Evolutionary conservation across 257 asterid species (phyloP).

Genomic region (Fraxinus quadrangulata): DNA sequence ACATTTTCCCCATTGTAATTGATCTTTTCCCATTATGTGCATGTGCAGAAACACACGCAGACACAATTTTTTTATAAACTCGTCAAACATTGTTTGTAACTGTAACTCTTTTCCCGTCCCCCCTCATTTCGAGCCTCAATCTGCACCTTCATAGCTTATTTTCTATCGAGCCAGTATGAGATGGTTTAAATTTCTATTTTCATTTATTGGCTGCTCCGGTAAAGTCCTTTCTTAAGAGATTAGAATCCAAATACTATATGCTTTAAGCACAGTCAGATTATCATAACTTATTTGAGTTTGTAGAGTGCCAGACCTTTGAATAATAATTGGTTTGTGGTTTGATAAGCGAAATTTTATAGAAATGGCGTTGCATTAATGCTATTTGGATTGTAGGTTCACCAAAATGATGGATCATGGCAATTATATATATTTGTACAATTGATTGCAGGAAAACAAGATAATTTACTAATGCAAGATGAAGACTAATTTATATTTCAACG

Average conservation of each 20-base stretch:
- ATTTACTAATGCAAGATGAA: slow-evolving; percentile 15
- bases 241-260: background rate
- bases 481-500: background rate
- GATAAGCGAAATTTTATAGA: slow-evolving; percentile 4
- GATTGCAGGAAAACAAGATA: slow-evolving; percentile 1
- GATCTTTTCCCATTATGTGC: slow-evolving; percentile 11
- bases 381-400: slow-evolving; percentile 8
- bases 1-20: slow-evolving; percentile 2
- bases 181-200: slow-evolving; percentile 4
- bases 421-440: background rate
- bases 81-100: background rate
- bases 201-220: background rate
- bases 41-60: background rate
- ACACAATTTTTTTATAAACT: background rate
- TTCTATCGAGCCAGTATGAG: background rate
- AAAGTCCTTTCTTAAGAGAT: background rate
- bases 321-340: background rate
- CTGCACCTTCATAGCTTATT: slow-evolving; percentile 9
- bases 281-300: background rate
- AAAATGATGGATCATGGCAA: slow-evolving; percentile 14
- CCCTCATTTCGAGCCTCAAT: slow-evolving; percentile 2
- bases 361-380: background rate
- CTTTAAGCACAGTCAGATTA: background rate
- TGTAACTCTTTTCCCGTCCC: background rate
- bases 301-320: slow-evolving; percentile 2